phyloP scores from a whole-genome alignment of 441 rosid species.

The Corymbia citriodora region DNA sequence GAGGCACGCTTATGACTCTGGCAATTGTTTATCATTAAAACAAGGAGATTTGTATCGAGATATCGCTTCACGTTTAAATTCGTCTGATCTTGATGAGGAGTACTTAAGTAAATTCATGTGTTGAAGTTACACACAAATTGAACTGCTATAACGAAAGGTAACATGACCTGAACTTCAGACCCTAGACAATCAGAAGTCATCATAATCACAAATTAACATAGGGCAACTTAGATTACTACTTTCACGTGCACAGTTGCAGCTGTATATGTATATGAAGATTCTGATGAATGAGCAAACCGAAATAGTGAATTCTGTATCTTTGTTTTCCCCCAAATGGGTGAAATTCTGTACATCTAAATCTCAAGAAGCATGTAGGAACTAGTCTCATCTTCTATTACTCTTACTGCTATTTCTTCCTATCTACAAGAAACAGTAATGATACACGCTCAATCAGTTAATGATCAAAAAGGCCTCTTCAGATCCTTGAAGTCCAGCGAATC shows the following conservation, averaged over 20 bases:
- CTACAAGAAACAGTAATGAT: background rate
- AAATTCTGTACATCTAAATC: background rate
- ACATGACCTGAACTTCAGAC: background rate
- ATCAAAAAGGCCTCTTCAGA: slow-evolving; percentile 63
- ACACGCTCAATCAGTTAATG: background rate
- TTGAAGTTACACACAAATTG: background rate
- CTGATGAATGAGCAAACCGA: background rate
- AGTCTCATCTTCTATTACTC: background rate
- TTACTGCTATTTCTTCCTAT: background rate
- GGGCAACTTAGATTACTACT: background rate
- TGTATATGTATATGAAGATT: background rate
- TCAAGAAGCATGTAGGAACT: background rate
- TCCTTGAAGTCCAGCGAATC: slow-evolving; percentile 66
- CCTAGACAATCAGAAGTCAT: background rate
- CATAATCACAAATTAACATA: background rate
- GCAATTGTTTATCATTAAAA: background rate
- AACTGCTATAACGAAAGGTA: background rate
- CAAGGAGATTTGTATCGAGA: background rate
- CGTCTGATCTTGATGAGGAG: background rate
- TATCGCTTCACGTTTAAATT: background rate
- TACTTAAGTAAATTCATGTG: background rate
- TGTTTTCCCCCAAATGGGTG: background rate
- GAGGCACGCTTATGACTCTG: background rate
- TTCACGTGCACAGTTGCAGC: background rate
- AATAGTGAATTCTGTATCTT: background rate